Percentiles rank a stretch among this genome's conserved stretches.
These are phyloP conservation scores for Mycena crocata DNA, from an alignment of 768 basidiomycete genomes.

Conservation along the genomic window DNA sequence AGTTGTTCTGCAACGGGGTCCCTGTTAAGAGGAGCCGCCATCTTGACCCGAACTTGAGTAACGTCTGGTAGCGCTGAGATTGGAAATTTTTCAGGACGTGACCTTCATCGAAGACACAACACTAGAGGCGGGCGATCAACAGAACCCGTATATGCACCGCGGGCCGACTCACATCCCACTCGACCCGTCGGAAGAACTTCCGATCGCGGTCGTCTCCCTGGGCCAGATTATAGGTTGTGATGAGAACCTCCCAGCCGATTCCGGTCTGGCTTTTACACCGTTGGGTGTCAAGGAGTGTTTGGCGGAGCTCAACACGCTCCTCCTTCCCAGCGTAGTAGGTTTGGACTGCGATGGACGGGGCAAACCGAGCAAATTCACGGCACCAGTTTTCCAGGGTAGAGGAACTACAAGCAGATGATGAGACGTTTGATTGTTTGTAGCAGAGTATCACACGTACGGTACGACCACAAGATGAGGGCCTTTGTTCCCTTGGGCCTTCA, in stretches of 20 bases:
- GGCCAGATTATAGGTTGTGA: slow-evolving; percentile 96
- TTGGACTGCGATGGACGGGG: slow-evolving; percentile 85
- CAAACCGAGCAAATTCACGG: slow-evolving; percentile 93
- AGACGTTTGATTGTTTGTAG: slow-evolving; percentile 9
- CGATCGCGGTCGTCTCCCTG: slow-evolving; percentile 91
- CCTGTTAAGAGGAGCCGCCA: slow-evolving; percentile 96
- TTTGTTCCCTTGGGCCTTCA: slow-evolving; percentile 80
- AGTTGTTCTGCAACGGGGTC: slow-evolving; percentile 93
- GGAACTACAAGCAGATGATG: slow-evolving; percentile 61
- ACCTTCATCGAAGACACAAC: slow-evolving; percentile 96
- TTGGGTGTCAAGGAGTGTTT: slow-evolving; percentile 75
- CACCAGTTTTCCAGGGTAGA: slow-evolving; percentile 99
- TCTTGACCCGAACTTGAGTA: slow-evolving; percentile 85
- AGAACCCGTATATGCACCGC: not conserved
- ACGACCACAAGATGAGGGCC: slow-evolving; percentile 96
- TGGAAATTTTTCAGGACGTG: slow-evolving; percentile 98
- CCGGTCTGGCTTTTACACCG: slow-evolving; percentile 57
- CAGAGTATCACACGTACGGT: slow-evolving; percentile 70
- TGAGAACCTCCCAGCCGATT: slow-evolving; percentile 89
- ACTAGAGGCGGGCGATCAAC: slow-evolving; percentile 57
- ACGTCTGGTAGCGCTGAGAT: slow-evolving; percentile 93
- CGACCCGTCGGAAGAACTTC: slow-evolving; percentile 91
- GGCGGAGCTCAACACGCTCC: slow-evolving; percentile 79
- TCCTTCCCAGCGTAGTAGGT: slow-evolving; percentile 96
- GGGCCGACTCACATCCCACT: slow-evolving; percentile 84